These are phyloP conservation scores for Coriaria nepalensis DNA, from an alignment of 306 rosid genomes.

Conservation along the genomic window DNA sequence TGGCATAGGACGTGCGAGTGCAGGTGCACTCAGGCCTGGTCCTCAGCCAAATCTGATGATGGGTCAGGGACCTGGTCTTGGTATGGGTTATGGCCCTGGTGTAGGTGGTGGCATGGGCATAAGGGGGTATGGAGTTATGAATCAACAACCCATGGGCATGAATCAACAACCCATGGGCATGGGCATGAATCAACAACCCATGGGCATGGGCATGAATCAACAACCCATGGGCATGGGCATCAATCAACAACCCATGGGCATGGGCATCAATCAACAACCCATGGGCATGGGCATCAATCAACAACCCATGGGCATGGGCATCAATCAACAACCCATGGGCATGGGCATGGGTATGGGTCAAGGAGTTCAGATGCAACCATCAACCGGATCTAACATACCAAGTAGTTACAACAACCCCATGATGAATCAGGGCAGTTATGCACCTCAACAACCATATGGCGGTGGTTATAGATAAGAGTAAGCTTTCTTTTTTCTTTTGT, in stretches of 20 bases:
- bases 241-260: background rate
- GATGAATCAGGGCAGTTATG: too few relatives aligned
- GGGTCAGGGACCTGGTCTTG: conserved; percentile 50
- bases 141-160: conserved; percentile 13
- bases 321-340: conserved; percentile 4
- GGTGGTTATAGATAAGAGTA: too few relatives aligned
- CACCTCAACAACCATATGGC: too few relatives aligned
- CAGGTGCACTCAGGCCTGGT: conserved; percentile 37
- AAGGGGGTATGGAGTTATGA: conserved; percentile 30
- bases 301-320: background rate
- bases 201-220: background rate
- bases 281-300: background rate
- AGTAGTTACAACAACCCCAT: too few relatives aligned
- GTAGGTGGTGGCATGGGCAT: conserved; percentile 36
- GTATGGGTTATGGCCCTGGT: conserved; percentile 23
- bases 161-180: background rate
- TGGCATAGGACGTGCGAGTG: conserved; percentile 82
- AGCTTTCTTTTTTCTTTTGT: too few relatives aligned
- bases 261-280: background rate
- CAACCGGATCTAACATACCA: conserved; percentile 16
- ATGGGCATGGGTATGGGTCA: conserved; percentile 34
- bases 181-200: conserved; percentile 5
- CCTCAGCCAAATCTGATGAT: conserved; percentile 38
- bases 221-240: background rate
- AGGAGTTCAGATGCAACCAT: conserved; percentile 57